Evolutionary conservation across 495 filamentous ascomycete genomes (phyloP).

Genomic region (Tuber umbilicatum): DNA sequence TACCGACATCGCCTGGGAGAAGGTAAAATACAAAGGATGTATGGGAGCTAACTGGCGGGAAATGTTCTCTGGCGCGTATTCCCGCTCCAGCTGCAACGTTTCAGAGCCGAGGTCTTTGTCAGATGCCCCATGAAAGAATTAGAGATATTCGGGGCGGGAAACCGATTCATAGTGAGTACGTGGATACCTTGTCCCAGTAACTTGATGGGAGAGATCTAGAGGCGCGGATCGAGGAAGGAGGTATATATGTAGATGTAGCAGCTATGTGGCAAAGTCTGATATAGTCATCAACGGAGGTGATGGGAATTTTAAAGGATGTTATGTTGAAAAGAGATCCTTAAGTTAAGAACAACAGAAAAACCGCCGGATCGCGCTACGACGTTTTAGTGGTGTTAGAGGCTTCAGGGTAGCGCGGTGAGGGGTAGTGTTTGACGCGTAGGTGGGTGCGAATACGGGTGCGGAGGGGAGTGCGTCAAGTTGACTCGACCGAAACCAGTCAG

Average conservation of each 20-base stretch:
- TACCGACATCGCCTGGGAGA: background rate
- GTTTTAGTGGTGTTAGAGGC: background rate
- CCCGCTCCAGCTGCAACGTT: background rate
- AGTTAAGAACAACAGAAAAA: background rate
- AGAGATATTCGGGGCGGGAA: background rate
- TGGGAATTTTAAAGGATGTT: too few relatives aligned
- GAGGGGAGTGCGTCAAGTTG: background rate
- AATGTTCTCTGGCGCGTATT: too few relatives aligned
- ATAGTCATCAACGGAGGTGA: background rate
- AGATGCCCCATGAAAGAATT: accelerated
- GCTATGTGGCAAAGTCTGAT: background rate
- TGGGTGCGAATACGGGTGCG: background rate
- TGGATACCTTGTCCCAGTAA: background rate
- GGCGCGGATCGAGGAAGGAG: background rate
- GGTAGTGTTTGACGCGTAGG: too few relatives aligned
- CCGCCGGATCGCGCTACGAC: background rate
- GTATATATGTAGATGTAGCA: background rate
- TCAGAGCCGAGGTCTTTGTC: background rate
- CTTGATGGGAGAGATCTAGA: background rate
- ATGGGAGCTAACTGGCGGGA: background rate
- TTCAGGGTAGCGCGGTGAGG: background rate
- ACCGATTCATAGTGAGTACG: background rate
- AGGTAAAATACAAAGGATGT: background rate
- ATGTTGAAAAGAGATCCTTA: background rate
- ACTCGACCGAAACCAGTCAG: background rate